phyloP scores from a whole-genome alignment of 75 land plant species.

The Azolla pinnata region DNA sequence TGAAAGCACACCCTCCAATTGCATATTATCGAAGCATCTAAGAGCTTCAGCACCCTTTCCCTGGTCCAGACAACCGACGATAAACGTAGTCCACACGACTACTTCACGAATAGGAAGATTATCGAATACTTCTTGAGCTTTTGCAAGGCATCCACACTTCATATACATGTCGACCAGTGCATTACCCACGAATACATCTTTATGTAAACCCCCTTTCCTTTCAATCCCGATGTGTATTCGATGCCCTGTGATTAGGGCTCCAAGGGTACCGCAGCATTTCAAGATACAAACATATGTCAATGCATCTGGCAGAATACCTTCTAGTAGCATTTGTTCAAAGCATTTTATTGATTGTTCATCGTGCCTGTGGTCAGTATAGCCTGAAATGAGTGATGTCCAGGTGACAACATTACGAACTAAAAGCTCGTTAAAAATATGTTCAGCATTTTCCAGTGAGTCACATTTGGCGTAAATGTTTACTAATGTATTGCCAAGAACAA shows the following conservation, averaged over 20 bases:
- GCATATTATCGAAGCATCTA: conserved; percentile 39
- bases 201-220: conserved; percentile 7
- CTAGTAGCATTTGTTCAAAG: conserved; percentile 39
- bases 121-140: conserved; percentile 43
- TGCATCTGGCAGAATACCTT: conserved; percentile 33
- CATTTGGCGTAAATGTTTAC: conserved; percentile 2
- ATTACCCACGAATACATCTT: conserved; percentile 19
- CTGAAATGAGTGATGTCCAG: conserved; percentile 60
- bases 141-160: conserved; percentile 37
- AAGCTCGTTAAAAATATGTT: background rate
- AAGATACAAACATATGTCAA: conserved; percentile 41
- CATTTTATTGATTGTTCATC: conserved; percentile 32
- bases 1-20: conserved; percentile 25
- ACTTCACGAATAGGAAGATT: conserved; percentile 36
- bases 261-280: conserved; percentile 42
- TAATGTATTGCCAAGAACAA: background rate
- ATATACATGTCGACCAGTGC: conserved; percentile 68
- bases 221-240: conserved; percentile 38
- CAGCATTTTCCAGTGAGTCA: background rate
- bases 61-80: conserved; percentile 57
- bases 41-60: conserved; percentile 40
- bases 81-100: conserved; percentile 64
- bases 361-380: conserved; percentile 34
- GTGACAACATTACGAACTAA: conserved; percentile 38
- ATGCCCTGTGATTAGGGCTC: conserved; percentile 26